phyloP scores from a whole-genome alignment of 208 protist genomes.

The Wallacemonas sp. region DNA sequence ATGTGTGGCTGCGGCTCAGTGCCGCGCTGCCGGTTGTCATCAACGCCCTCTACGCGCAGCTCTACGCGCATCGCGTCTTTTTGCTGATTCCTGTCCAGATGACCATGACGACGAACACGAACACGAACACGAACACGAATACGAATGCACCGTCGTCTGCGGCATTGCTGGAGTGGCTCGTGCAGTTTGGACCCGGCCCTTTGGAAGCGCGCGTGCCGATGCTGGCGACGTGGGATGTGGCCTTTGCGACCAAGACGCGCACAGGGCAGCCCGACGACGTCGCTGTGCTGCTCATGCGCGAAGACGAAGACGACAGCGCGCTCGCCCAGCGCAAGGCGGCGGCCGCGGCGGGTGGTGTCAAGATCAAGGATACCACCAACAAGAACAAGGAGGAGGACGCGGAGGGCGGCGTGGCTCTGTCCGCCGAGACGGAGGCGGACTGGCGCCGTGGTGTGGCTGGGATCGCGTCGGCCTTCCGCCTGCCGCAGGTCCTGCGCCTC shows the following conservation, averaged over 20 bases:
- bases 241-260: constrained; percentile 22
- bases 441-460: constrained; percentile 13
- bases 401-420: background rate
- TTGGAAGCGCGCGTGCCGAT: constrained; percentile 26
- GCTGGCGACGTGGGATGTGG: constrained; percentile 39
- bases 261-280: constrained; percentile 27
- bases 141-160: too few species aligned
- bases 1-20: constrained; percentile 9
- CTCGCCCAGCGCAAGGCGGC: background rate
- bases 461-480: constrained; percentile 36
- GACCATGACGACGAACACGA: too few species aligned
- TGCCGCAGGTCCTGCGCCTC: constrained; percentile 48
- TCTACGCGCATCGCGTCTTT: constrained; percentile 16
- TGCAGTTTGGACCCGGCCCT: constrained; percentile 44
- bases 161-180: background rate
- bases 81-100: constrained; percentile 1
- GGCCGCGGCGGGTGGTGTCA: background rate
- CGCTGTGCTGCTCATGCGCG: constrained; percentile 19
- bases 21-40: constrained; percentile 2
- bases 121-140: too few species aligned
- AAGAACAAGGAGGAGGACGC: background rate
- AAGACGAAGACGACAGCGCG: background rate
- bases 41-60: constrained; percentile 10
- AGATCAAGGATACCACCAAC: background rate
- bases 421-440: background rate